Conservation (phyloP, 2,329 filamentous ascomycete genomes). For the Rhytidhysteron rufulum region DNA sequence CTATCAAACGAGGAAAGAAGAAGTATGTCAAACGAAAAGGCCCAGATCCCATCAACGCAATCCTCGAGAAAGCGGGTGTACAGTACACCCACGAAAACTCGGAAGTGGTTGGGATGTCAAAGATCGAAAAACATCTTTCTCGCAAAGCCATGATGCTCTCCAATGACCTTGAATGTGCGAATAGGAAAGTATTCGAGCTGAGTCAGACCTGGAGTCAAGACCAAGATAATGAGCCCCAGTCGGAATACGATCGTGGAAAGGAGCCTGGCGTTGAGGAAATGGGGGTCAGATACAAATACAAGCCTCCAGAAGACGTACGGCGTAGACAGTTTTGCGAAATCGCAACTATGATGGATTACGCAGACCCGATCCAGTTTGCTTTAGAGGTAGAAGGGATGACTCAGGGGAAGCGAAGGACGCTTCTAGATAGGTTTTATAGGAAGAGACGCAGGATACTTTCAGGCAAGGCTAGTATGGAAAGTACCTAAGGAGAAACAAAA, state of each 20-base stretch:
- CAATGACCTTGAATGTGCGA: constrained; percentile 48
- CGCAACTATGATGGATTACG: constrained; percentile 74
- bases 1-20: constrained; percentile 31
- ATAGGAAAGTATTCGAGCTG: constrained; percentile 57
- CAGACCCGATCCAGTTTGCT: constrained; percentile 77
- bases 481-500: background rate
- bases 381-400: constrained; percentile 88
- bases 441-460: constrained; percentile 53
- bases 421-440: constrained; percentile 76
- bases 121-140: constrained; percentile 81
- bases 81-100: constrained; percentile 96
- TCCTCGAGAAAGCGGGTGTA: constrained; percentile 81
- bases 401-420: constrained; percentile 73
- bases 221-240: constrained; percentile 10
- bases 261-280: constrained; percentile 28
- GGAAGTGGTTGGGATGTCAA: constrained; percentile 89
- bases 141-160: constrained; percentile 65
- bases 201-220: constrained; percentile 30
- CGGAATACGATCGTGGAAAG: constrained; percentile 15
- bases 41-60: constrained; percentile 77
- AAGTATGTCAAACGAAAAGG: constrained; percentile 44
- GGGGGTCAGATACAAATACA: constrained; percentile 57
- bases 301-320: constrained; percentile 70
- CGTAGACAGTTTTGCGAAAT: constrained; percentile 87
- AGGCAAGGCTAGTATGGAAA: background rate